Conservation (phyloP, 495 filamentous ascomycete genomes). For the Lineolata rhizophorae region DNA sequence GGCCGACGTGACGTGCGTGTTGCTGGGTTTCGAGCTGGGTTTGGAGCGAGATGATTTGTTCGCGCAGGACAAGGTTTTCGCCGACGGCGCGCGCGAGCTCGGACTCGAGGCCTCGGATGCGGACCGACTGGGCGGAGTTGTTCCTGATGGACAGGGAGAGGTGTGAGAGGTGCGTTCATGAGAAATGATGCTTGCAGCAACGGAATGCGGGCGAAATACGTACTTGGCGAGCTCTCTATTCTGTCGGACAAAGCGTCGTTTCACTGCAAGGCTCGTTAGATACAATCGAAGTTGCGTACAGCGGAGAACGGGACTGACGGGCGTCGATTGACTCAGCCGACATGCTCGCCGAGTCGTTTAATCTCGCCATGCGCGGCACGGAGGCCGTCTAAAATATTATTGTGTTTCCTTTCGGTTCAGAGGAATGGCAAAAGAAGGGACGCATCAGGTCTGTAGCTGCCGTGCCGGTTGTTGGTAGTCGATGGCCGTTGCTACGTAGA, state of each 20-base stretch:
- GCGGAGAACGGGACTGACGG: not conserved
- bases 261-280: slow-evolving; percentile 36
- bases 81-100: slow-evolving; percentile 63
- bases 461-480: too few relatives aligned
- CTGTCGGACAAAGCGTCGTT: slow-evolving; percentile 69
- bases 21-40: slow-evolving; percentile 29
- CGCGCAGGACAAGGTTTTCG: slow-evolving; percentile 70
- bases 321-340: not conserved
- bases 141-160: too few relatives aligned
- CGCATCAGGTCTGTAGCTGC: too few relatives aligned
- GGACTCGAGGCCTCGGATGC: slow-evolving; percentile 69
- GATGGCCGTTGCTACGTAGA: too few relatives aligned
- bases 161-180: not conserved
- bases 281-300: too few relatives aligned
- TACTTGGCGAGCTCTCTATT: slow-evolving; percentile 76
- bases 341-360: not conserved
- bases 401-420: too few relatives aligned
- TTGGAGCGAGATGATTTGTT: slow-evolving; percentile 53
- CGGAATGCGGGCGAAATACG: slow-evolving; percentile 1
- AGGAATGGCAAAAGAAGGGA: too few relatives aligned
- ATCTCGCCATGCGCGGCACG: not conserved
- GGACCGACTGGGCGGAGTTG: slow-evolving; percentile 78
- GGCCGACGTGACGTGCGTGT: slow-evolving; percentile 5
- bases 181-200: not conserved
- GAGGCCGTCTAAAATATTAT: too few relatives aligned